phyloP scores from a whole-genome alignment of 2,329 filamentous ascomycete genomes.

The Fonsecaea monophora region DNA sequence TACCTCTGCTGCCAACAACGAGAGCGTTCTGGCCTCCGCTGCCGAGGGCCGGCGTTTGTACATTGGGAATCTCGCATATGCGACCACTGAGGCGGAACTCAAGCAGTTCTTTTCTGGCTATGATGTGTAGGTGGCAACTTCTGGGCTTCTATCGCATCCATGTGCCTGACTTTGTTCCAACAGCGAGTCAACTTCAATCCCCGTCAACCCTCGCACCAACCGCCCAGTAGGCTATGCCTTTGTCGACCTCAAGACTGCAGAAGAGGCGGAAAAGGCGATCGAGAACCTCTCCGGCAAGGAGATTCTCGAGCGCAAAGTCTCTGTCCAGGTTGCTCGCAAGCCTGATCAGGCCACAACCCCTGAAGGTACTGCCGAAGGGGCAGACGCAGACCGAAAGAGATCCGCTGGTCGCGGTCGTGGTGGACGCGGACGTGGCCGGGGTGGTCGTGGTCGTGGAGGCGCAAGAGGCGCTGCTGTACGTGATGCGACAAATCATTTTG shows the following conservation, averaged over 20 bases:
- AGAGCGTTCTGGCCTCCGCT: constrained; percentile 94
- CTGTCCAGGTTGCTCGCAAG: constrained; percentile 97
- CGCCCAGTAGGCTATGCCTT: constrained; percentile 99
- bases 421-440: constrained; percentile 65
- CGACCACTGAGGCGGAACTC: constrained; percentile 99
- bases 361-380: constrained; percentile 74
- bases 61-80: constrained; percentile 99
- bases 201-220: constrained; percentile 98
- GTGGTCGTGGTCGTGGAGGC: constrained; percentile 69
- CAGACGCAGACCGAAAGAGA: constrained; percentile 64
- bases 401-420: constrained; percentile 66
- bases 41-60: constrained; percentile 98
- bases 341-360: constrained; percentile 83
- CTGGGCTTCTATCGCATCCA: constrained; percentile 35
- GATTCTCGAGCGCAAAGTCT: constrained; percentile 98
- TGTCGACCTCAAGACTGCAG: constrained; percentile 93
- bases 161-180: constrained; percentile 26
- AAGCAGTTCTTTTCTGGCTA: constrained; percentile 99
- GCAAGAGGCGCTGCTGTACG: constrained; percentile 32
- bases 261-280: constrained; percentile 94
- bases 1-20: constrained; percentile 72
- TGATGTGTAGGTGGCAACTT: constrained; percentile 80
- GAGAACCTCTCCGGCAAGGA: constrained; percentile 94
- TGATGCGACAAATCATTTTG: constrained; percentile 11
- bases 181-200: constrained; percentile 98